Base-by-base conservation (phyloP, 306 rosid genomes). In the Cercis canadensis region DNA sequence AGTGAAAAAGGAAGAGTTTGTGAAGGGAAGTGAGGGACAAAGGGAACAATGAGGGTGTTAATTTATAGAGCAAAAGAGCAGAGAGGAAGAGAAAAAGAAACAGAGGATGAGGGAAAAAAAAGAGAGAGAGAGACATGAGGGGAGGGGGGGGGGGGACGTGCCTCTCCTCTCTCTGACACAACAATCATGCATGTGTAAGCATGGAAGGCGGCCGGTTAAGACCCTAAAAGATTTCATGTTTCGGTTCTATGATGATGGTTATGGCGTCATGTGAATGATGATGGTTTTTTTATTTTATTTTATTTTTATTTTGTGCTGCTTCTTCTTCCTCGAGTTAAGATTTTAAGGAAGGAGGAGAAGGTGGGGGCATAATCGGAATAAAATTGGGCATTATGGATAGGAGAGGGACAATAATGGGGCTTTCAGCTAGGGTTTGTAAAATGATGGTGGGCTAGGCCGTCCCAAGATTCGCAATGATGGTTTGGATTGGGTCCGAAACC, bases 151-250 rank as follows among this genome's bases (percentile, higher is more conserved):
- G 74, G 82, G 87, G 69, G 89, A 84, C 89, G 90, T 90, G 86
- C 88, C 87, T 57, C 87, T 85, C 75, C 18, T 81, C 83, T 44
- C 16, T 80, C 96, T 92, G 99, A 95, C 96, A 86, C 73, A 83
- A 78, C 97, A 95, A 95, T 95, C 99, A 92, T 95, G 92, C 87
- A 86, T 72, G 82, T 82, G 97, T 86, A 95, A 95, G 96, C 99
- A 92, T 85, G 96, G 96, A 95, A 92, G 99, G 92, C 99, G 99
- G 99, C 99, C 91, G 95, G 92, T 83, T 89, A 86, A 74, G 86
- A 84, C 79, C 79, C 87, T 72, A 75, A 80, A 84, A 85, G 87
- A 83, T 81, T 78, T 80, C 70, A 53, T 77, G 83, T 83, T 81
- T 70, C 29, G 72, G 74, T 62, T 81, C 74, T 74, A 80, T 76